A percentile compares a stretch with the other conserved stretches of the same genome.
Evolutionary conservation across 352 stramenopile genomes (phyloP).

Genomic region (Pelagophyceae sp.): DNA sequence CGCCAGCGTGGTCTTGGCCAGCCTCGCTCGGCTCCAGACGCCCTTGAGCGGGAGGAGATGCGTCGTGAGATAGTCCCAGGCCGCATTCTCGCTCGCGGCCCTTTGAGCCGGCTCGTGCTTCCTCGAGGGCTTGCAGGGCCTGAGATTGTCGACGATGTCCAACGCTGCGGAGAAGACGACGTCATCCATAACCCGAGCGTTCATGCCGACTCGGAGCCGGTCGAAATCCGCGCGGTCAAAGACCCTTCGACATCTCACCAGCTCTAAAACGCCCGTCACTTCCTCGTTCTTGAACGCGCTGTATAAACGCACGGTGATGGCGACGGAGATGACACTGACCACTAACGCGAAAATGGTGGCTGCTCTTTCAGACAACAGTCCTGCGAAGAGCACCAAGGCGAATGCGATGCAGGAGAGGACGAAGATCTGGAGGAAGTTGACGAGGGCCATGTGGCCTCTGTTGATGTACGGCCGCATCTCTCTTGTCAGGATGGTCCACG

Average conservation of each 20-base stretch:
- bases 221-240: not conserved
- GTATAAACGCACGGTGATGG: not conserved
- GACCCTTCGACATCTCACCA: not conserved
- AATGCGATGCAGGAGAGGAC: not conserved
- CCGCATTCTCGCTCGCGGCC: not conserved
- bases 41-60: conserved; percentile 1
- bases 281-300: not conserved
- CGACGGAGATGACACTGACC: not conserved
- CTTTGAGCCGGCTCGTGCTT: too few relatives aligned
- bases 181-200: not conserved
- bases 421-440: not conserved
- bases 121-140: too few relatives aligned
- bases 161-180: not conserved
- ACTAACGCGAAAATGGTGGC: not conserved
- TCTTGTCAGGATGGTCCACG: not conserved
- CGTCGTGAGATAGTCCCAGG: not conserved
- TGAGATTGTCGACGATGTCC: not conserved
- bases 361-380: not conserved
- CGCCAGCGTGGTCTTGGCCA: too few relatives aligned
- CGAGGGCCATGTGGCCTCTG: not conserved
- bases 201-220: not conserved
- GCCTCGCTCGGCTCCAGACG: not conserved
- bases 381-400: not conserved
- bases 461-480: not conserved
- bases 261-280: not conserved